Base-by-base conservation (phyloP, 371 early-diverging fungal genomes). In the Haplosporangium sp. region DNA sequence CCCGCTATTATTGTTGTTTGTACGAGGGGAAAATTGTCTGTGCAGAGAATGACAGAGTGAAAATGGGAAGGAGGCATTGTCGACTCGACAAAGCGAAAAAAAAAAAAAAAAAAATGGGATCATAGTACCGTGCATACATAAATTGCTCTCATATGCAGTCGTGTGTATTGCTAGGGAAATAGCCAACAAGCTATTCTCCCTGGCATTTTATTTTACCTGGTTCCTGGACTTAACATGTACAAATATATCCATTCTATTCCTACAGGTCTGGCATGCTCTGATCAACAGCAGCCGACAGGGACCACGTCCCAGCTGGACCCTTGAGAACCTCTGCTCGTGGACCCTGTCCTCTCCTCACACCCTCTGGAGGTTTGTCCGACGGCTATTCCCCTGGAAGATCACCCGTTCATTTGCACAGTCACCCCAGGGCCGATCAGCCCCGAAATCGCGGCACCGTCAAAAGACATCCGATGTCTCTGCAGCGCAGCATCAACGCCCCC, bases 351-450 rank as follows among this genome's bases (percentile, higher is more conserved):
- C 55, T n/a, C 74, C 64, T 0, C 51, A 42, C 8, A 14, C 38
- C 6, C 52, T 69, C n/a, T 69, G 69, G 70, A 23, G 23, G 7
- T 65, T 51, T 38, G 12, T 62, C 16, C 46, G 46, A 8, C 61
- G 66, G 46, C 46, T 75, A 20, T 58, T 69, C 18, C 70, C 75
- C 36, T 69, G 75, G 70, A 75, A 62, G 52, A 57, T 75, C 62
- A 54, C 66, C 41, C 75, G 75, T 2, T 65, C 75, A 16, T 51
- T 47, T 16, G 23, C 59, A 14, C 60, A 59, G 18, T 59, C 71
- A 29, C 48, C 66, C 5, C 73, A 51, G 51, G 42, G 29, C n/a
- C 56, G 73, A 16, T 66, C 73, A 42, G 40, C 38, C 14, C 67
- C 67, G 21, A 38, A 41, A 10, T 16, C 59, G 1, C 57, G 73